A percentile compares a stretch with the other conserved stretches of the same genome.
Conservation (phyloP, 305 asterid genomes). For the Fraxinus platypoda region DNA sequence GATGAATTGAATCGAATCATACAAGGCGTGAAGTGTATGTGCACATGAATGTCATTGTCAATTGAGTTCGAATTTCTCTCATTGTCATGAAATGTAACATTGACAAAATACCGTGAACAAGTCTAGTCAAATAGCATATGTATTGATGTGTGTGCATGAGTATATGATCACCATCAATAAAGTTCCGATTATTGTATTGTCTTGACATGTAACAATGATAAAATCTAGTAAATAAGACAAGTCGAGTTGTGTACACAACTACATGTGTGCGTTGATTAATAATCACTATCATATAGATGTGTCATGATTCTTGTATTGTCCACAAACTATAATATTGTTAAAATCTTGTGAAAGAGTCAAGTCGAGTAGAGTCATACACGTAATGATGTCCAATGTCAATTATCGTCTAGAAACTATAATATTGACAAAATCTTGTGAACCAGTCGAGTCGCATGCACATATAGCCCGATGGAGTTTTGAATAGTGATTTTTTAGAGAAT, state of each 20-base stretch:
- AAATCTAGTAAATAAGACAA: background rate
- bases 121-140: background rate
- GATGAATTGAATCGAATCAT: background rate
- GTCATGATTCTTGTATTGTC: background rate
- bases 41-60: background rate
- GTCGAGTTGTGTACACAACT: background rate
- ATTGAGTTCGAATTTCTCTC: background rate
- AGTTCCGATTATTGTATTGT: background rate
- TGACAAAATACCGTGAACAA: background rate
- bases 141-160: background rate
- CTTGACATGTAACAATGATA: background rate
- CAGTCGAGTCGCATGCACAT: background rate
- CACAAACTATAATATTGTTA: background rate
- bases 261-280: background rate
- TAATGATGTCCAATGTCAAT: background rate
- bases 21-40: background rate
- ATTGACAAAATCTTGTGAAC: background rate
- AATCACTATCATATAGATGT: background rate
- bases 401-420: background rate
- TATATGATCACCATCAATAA: background rate
- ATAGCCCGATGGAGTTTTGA: no score
- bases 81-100: background rate
- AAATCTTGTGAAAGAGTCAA: background rate
- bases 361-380: background rate
- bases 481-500: no score